Evolutionary conservation across 75 land plant species (phyloP).

Genomic region (Pinus taeda): DNA sequence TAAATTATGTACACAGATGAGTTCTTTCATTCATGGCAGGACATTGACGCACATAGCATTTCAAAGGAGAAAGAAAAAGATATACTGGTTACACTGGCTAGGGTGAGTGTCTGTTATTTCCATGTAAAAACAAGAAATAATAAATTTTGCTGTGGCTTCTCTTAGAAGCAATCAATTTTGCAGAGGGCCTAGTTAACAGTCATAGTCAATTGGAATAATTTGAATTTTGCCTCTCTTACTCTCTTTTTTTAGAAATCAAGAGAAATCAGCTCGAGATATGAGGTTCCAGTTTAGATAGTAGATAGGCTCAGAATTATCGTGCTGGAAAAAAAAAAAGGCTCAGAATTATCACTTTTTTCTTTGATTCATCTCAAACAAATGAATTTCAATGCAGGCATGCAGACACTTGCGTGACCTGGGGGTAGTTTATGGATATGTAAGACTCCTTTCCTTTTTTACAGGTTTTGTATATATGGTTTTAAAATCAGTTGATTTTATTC

Average conservation of each 20-base stretch:
- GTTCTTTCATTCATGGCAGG: background rate
- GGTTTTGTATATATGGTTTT: background rate
- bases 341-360: background rate
- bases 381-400: background rate
- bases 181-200: too few relatives aligned
- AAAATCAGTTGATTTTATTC: too few relatives aligned
- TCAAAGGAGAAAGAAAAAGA: slow-evolving; percentile 2
- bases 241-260: too few relatives aligned
- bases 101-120: background rate
- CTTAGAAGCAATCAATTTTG: too few relatives aligned
- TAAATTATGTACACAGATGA: background rate
- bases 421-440: background rate
- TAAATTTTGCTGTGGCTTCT: too few relatives aligned
- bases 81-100: background rate
- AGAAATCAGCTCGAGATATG: too few relatives aligned
- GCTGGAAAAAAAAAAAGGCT: too few relatives aligned
- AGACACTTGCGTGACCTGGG: background rate
- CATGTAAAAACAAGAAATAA: too few relatives aligned
- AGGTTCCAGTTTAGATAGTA: too few relatives aligned
- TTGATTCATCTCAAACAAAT: background rate
- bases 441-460: background rate
- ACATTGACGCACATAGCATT: background rate
- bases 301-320: too few relatives aligned
- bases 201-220: too few relatives aligned
- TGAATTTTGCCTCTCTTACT: too few relatives aligned